Percentiles rank a stretch among this genome's conserved stretches.
phyloP scores from a whole-genome alignment of 2,329 filamentous ascomycete genomes.

The Seiridium cupressi region DNA sequence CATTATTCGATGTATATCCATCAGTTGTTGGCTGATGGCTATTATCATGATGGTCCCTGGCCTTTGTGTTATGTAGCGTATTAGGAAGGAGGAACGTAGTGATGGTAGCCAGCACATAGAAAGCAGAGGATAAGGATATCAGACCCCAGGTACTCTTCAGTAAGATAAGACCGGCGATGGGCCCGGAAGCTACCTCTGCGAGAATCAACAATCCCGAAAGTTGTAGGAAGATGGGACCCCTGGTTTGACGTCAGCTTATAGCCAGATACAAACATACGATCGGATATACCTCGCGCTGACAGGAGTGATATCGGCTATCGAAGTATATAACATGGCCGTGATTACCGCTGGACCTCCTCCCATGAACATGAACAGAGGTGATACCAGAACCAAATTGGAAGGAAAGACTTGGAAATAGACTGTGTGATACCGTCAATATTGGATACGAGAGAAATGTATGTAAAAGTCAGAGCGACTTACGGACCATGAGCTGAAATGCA shows the following conservation, averaged over 20 bases:
- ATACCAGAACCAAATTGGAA: neutral
- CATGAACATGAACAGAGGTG: neutral
- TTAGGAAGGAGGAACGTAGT: constrained; percentile 37
- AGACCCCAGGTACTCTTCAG: constrained; percentile 37
- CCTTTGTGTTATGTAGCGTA: constrained; percentile 28
- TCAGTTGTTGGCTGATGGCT: constrained; percentile 1
- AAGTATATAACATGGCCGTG: constrained; percentile 5
- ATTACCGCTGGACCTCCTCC: neutral
- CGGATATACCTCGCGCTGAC: neutral
- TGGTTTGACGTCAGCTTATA: neutral
- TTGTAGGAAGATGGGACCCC: constrained; percentile 41
- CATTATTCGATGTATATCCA: neutral
- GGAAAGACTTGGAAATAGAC: constrained; percentile 1
- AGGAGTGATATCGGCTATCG: constrained; percentile 3
- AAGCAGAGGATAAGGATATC: constrained; percentile 31
- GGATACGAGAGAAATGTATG: too few species aligned
- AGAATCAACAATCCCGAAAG: constrained; percentile 33
- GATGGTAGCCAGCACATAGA: constrained; percentile 26
- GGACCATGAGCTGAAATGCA: constrained; percentile 3
- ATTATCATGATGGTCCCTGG: constrained; percentile 16
- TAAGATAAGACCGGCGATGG: constrained; percentile 39
- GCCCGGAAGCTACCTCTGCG: constrained; percentile 37
- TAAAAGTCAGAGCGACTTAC: neutral
- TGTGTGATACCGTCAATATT: neutral
- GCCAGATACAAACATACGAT: neutral